A percentile compares a stretch with the other conserved stretches of the same genome.
These are phyloP conservation scores for Mollisia scopiformis DNA, from an alignment of 2,329 filamentous ascomycete genomes.

Conservation along the genomic window DNA sequence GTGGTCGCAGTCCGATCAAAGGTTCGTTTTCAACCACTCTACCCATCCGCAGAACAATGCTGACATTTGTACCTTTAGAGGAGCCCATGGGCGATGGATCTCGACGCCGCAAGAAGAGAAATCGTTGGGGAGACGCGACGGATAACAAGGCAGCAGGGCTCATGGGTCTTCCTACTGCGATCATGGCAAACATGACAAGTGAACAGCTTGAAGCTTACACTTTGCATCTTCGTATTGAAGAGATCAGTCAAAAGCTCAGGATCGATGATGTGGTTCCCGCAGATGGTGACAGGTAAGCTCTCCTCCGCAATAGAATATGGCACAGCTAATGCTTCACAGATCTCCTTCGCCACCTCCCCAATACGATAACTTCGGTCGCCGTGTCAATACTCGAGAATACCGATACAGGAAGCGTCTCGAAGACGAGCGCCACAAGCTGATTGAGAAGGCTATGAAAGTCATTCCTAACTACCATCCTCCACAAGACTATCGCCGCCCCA, in stretches of 20 bases:
- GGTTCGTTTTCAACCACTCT: constrained; percentile 53
- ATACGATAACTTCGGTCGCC: constrained; percentile 98
- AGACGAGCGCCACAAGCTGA: constrained; percentile 97
- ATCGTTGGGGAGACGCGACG: constrained; percentile 94
- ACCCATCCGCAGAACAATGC: background rate
- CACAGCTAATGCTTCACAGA: constrained; percentile 51
- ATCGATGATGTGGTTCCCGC: constrained; percentile 99
- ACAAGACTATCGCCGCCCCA: constrained; percentile 96
- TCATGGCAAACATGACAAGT: constrained; percentile 96
- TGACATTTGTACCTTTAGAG: constrained; percentile 32
- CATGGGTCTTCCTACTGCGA: constrained; percentile 96
- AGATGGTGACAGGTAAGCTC: constrained; percentile 86
- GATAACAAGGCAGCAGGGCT: constrained; percentile 98
- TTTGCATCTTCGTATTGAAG: constrained; percentile 93
- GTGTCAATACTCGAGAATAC: constrained; percentile 99
- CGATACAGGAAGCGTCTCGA: constrained; percentile 97
- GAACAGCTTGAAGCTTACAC: constrained; percentile 98
- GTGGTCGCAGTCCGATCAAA: constrained; percentile 84
- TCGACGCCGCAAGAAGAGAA: constrained; percentile 95
- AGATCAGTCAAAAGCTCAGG: constrained; percentile 98
- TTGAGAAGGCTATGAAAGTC: constrained; percentile 99
- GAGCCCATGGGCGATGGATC: constrained; percentile 63
- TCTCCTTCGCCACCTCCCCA: constrained; percentile 95
- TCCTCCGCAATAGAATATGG: background rate
- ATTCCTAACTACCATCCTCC: constrained; percentile 99